Conservation (phyloP, 306 rosid genomes). For the Oxytropis ochrocephala region DNA sequence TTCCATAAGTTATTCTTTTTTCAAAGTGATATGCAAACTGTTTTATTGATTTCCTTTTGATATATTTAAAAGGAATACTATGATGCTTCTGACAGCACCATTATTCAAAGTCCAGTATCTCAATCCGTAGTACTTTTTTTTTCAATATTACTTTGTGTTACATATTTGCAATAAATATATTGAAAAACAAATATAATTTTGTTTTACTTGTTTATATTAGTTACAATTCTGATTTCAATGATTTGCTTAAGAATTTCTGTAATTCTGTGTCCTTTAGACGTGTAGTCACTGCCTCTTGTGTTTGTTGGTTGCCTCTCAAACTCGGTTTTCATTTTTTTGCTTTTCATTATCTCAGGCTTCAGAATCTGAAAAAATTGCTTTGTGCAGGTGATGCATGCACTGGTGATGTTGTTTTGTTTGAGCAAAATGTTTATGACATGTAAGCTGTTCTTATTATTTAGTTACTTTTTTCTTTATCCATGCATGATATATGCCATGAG, state of each 20-base stretch:
- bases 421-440: constrained; percentile 85
- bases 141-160: no score
- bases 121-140: no score
- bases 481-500: not conserved
- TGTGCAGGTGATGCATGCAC: constrained; percentile 92
- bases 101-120: not conserved
- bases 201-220: not conserved
- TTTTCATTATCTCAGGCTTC: not conserved
- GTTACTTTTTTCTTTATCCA: not conserved
- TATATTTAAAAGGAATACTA: not conserved
- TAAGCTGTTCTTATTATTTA: constrained; percentile 30
- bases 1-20: not conserved
- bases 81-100: not conserved
- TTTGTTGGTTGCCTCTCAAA: constrained; percentile 10
- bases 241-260: not conserved
- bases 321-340: no score
- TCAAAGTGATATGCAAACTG: not conserved
- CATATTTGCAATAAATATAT: no score
- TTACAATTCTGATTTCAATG: not conserved
- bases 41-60: not conserved
- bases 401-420: constrained; percentile 84
- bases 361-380: constrained; percentile 5
- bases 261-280: not conserved
- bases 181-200: not conserved
- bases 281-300: not conserved